Conservation (phyloP, 495 filamentous ascomycete species). For the Parachaetomium inaequale region DNA sequence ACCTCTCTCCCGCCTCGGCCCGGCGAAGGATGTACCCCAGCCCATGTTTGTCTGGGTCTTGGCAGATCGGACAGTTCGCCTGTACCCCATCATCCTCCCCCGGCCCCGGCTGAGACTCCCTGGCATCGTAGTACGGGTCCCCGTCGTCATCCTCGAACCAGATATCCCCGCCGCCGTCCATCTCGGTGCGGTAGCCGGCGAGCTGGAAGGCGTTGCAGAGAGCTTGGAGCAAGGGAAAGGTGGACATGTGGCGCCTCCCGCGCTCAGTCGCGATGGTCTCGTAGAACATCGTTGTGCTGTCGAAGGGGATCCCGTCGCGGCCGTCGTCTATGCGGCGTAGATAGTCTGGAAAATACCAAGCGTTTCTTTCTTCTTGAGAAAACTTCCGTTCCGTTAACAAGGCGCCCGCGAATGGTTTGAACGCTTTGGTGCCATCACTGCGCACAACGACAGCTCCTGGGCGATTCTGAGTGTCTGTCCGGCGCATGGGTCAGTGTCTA, state of each 20-base stretch:
- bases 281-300: slow-evolving; percentile 3
- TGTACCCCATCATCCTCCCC: background rate
- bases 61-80: slow-evolving; percentile 14
- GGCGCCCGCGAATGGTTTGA: too few relatives aligned
- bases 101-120: slow-evolving; percentile 8
- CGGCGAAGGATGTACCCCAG: slow-evolving; percentile 1
- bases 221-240: slow-evolving; percentile 4
- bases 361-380: background rate
- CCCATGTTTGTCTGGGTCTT: slow-evolving; percentile 9
- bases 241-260: slow-evolving; percentile 10
- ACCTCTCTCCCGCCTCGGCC: slow-evolving; percentile 1
- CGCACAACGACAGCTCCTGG: too few relatives aligned
- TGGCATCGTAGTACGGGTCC: slow-evolving; percentile 14
- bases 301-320: background rate
- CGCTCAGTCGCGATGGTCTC: background rate
- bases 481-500: too few relatives aligned
- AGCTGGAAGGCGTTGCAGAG: slow-evolving; percentile 17
- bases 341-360: background rate
- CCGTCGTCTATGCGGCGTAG: background rate
- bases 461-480: too few relatives aligned
- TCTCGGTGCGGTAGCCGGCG: slow-evolving; percentile 18
- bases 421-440: too few relatives aligned
- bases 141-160: slow-evolving; percentile 19
- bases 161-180: slow-evolving; percentile 17
- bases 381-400: background rate